Conservation (phyloP, 164 flowering plant species). For the Vitis riparia region DNA sequence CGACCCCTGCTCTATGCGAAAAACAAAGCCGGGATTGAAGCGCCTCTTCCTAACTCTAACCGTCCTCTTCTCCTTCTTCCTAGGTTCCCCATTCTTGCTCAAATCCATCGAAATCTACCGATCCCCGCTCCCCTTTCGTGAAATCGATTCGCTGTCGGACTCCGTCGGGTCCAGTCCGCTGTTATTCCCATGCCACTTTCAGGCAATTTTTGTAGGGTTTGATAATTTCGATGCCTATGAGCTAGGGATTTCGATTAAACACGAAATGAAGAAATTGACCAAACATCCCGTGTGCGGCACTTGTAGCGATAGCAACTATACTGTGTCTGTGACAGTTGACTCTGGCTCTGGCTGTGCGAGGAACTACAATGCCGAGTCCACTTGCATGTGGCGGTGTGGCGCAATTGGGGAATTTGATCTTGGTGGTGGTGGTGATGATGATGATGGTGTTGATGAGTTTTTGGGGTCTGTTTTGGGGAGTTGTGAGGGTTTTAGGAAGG, state of each 20-base stretch:
- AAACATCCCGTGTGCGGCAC: constrained; percentile 43
- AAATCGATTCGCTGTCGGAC: constrained; percentile 57
- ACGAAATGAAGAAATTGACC: constrained; percentile 35
- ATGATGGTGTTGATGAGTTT: constrained; percentile 56
- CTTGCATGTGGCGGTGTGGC: constrained; percentile 55
- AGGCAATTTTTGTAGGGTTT: constrained; percentile 55
- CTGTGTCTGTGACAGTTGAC: constrained; percentile 61
- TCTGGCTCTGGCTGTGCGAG: constrained; percentile 33
- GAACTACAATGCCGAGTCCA: constrained; percentile 7
- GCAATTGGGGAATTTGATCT: constrained; percentile 25
- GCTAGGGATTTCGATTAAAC: constrained; percentile 38
- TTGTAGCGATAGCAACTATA: constrained; percentile 37
- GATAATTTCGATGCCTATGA: constrained; percentile 22
- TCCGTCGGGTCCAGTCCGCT: constrained; percentile 45
- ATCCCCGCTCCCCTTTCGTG: constrained; percentile 75
- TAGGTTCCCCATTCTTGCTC: constrained; percentile 72
- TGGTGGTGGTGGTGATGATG: constrained; percentile 20
- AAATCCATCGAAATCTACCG: constrained; percentile 88
- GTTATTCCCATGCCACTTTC: constrained; percentile 70
- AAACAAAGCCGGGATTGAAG: constrained; percentile 70
- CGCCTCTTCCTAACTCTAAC: constrained; percentile 65
- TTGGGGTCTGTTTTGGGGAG: constrained; percentile 33
- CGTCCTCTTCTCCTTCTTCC: constrained; percentile 72
- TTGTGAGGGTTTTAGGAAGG: constrained; percentile 32
- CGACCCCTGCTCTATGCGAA: constrained; percentile 56